Conservation (phyloP, 306 rosid genomes). For the Ormosia semicastrata region DNA sequence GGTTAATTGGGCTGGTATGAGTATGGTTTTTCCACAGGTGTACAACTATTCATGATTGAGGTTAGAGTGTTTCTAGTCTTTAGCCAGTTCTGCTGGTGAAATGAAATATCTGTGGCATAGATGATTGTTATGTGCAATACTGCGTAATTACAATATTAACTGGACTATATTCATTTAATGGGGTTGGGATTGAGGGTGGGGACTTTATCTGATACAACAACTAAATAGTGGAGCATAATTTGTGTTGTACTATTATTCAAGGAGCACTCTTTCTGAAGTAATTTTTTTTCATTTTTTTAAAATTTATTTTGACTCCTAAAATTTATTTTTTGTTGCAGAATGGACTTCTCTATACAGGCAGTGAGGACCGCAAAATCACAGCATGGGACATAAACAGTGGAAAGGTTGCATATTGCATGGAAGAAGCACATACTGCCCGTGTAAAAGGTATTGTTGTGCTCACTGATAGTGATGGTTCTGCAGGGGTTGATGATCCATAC, state of each 20-base stretch:
- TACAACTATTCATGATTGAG: not conserved
- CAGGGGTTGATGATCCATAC: constrained; percentile 61
- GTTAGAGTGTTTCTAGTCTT: not conserved
- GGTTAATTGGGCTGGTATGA: not conserved
- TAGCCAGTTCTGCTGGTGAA: not conserved
- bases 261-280: not conserved
- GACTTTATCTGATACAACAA: not conserved
- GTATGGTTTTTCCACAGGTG: not conserved
- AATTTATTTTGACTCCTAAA: not conserved
- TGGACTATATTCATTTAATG: not conserved
- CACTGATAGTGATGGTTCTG: constrained; percentile 40
- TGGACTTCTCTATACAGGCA: constrained; percentile 78
- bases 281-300: not conserved
- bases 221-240: not conserved
- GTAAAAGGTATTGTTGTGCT: constrained; percentile 79
- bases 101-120: not conserved
- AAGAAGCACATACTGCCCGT: constrained; percentile 77
- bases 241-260: not conserved
- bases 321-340: constrained; percentile 46
- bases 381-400: constrained; percentile 87
- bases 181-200: not conserved
- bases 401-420: constrained; percentile 69
- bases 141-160: not conserved
- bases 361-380: constrained; percentile 71
- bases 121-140: not conserved